Evolutionary conservation across 1,284 basidiomycete species (phyloP), one percentile per base, ranked within the genome.

Genomic region (Trichosporon faecale): DNA sequence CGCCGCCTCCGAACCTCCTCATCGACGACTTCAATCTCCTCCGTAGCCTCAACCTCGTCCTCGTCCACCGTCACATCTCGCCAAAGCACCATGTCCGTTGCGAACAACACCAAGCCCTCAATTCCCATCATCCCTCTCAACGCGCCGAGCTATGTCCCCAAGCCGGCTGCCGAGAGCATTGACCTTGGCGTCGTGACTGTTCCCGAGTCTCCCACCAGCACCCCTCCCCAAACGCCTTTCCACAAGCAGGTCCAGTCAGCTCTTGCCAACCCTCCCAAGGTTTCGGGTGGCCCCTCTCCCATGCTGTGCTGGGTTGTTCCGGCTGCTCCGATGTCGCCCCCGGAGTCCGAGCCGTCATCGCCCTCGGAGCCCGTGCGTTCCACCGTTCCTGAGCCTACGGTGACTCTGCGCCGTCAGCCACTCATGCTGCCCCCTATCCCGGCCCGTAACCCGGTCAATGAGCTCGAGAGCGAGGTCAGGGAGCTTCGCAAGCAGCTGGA

Each of bases 251-350:
- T 67, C n/a, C 66, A 66, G 27, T 44, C 40, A 2, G 44, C 65
- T 14, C 27, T 55, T 7, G 37, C n/a, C 16, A 49, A 49, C 21
- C 65, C 65, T 31, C 44, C 49, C 25, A 49, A 66, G n/a, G 44
- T 33, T 0, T 21, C 35, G 7, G 66, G 35, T 9, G 33, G 31
- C 4, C 49, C 27, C 5, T 61, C 33, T 12, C 52, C 63, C 23
- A 64, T 64, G 63, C 63, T 64, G 21, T 64, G 63, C 63, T 64
- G 63, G 63, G 63, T 64, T 4, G 63, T 64, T 21, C 63, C 63
- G 5, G 63, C 63, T 2, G 35, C 35, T 12, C 63, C 63, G 23
- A 44, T 64, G 21, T 64, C 63, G 25, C 63, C 49, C 11, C 65
- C 44, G 8, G 27, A 61, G 2, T 61, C 57, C 3, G 57, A 61